Evolutionary conservation across 345 rosid species (phyloP).

Genomic region (Pistacia atlantica): DNA sequence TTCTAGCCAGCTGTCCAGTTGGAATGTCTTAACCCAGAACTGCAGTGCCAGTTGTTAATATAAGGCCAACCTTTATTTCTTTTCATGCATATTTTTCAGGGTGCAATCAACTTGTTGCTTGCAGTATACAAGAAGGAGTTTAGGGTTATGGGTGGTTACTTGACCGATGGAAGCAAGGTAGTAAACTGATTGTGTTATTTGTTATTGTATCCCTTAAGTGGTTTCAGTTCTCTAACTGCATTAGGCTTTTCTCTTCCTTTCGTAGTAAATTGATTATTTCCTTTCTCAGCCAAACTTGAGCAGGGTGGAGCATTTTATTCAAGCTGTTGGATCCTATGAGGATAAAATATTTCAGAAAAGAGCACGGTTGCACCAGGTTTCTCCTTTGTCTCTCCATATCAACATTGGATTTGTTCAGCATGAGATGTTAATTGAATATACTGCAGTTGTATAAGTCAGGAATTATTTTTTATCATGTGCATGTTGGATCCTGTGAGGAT

Average conservation of each 20-base stretch:
- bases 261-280: constrained; percentile 23
- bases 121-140: constrained; percentile 88
- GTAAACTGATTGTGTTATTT: constrained; percentile 8
- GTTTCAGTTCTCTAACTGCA: constrained; percentile 4
- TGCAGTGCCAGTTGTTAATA: neutral
- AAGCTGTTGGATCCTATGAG: constrained; percentile 84
- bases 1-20: neutral
- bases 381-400: constrained; percentile 8
- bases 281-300: constrained; percentile 67
- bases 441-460: neutral
- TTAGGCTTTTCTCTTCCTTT: constrained; percentile 21
- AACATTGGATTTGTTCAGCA: neutral
- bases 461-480: neutral
- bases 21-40: neutral
- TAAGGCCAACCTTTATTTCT: neutral
- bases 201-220: neutral
- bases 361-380: constrained; percentile 70
- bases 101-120: constrained; percentile 88
- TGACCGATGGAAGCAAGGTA: constrained; percentile 85
- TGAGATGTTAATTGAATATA: neutral
- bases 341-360: constrained; percentile 87
- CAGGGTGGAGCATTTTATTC: constrained; percentile 84
- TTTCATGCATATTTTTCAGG: constrained; percentile 46
- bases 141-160: constrained; percentile 58
- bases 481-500: constrained; percentile 78